Evolutionary conservation across 2,329 filamentous ascomycete genomes (phyloP).

Genomic region (Alternaria viburni): DNA sequence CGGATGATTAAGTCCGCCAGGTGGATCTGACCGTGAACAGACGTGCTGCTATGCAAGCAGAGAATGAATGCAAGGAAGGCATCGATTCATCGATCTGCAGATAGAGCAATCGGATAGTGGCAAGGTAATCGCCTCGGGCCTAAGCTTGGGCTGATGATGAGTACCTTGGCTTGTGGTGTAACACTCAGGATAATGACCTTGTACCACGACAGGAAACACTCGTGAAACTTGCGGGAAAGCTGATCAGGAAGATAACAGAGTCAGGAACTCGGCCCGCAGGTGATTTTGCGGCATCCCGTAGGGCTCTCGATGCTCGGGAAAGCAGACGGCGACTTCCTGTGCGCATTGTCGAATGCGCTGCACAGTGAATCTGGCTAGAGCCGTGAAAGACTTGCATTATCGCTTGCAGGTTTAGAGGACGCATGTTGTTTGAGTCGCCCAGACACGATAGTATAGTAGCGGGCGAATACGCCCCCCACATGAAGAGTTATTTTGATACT

Average conservation of each 20-base stretch:
- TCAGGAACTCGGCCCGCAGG: conserved; percentile 2
- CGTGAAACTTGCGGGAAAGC: conserved; percentile 6
- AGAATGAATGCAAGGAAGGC: neutral
- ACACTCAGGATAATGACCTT: conserved; percentile 5
- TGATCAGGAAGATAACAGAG: neutral
- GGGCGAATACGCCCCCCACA: neutral
- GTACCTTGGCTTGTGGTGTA: conserved; percentile 1
- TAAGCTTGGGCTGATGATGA: neutral
- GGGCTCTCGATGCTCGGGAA: neutral
- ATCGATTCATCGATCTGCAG: neutral
- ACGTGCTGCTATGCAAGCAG: neutral
- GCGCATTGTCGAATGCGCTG: neutral
- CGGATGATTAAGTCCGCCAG: conserved; percentile 1
- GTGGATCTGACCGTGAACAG: conserved; percentile 1
- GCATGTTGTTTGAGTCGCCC: neutral
- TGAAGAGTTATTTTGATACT: neutral
- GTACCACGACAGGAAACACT: conserved; percentile 12
- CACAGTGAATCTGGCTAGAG: neutral
- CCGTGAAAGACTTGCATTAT: neutral
- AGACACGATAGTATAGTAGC: neutral
- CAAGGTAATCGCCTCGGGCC: neutral
- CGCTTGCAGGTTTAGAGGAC: neutral
- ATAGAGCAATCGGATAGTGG: conserved; percentile 2
- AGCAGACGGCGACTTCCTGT: neutral
- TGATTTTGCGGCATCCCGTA: neutral